Evolutionary conservation across 345 rosid genomes (phyloP).

Genomic region (Moricandia moricandioides): DNA sequence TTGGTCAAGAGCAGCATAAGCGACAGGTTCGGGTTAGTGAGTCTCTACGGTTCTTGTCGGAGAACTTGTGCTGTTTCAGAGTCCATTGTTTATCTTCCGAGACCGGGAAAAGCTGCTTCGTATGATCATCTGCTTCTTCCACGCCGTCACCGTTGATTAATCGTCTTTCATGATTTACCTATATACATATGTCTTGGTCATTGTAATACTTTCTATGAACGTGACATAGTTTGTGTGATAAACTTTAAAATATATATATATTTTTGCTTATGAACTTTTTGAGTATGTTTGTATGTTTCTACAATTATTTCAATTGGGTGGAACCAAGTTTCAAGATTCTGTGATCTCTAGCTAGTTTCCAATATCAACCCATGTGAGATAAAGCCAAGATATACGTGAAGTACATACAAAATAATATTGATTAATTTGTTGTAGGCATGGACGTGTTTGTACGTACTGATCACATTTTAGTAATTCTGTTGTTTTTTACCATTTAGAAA

Average conservation of each 20-base stretch:
- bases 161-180: neutral
- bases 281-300: neutral
- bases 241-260: too few species aligned
- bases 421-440: neutral
- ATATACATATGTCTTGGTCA: neutral
- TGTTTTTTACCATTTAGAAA: constrained; percentile 11
- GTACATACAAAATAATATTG: constrained; percentile 11
- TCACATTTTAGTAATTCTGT: constrained; percentile 7
- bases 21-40: constrained; percentile 63
- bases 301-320: constrained; percentile 25
- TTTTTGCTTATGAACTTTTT: neutral
- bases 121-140: constrained; percentile 34
- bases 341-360: constrained; percentile 28
- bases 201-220: neutral
- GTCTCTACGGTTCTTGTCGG: constrained; percentile 66
- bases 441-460: constrained; percentile 16
- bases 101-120: constrained; percentile 37
- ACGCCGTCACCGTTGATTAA: constrained; percentile 22
- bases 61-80: constrained; percentile 63
- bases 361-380: constrained; percentile 28
- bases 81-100: constrained; percentile 63
- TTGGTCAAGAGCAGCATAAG: constrained; percentile 35
- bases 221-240: constrained; percentile 19
- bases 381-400: constrained; percentile 21
- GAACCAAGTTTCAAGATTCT: constrained; percentile 29